These are phyloP conservation scores for Scedosporium minutisporum DNA, from an alignment of 2,329 filamentous ascomycete genomes.

Conservation along the genomic window DNA sequence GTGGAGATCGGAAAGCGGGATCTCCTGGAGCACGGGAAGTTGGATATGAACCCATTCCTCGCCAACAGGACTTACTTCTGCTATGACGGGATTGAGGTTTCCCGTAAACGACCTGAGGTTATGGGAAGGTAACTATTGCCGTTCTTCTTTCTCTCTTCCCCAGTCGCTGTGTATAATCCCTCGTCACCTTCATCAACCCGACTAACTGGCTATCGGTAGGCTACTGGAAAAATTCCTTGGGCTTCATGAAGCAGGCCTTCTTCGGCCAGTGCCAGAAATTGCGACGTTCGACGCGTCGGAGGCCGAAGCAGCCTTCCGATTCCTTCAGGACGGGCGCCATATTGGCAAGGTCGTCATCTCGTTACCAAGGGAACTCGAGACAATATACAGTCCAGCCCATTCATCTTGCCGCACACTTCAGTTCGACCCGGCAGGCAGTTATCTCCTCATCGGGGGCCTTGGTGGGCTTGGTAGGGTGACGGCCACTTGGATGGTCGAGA, in stretches of 20 bases:
- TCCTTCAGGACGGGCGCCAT: slow-evolving; percentile 14
- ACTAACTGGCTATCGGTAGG: neutral
- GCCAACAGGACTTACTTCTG: slow-evolving; percentile 29
- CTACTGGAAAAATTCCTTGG: neutral
- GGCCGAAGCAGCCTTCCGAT: slow-evolving; percentile 1
- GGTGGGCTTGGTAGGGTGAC: slow-evolving; percentile 21
- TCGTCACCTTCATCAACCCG: no score
- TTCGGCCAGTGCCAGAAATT: slow-evolving; percentile 14
- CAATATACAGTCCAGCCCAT: neutral
- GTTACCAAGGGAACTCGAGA: slow-evolving; percentile 10
- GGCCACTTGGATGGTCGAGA: slow-evolving; percentile 19
- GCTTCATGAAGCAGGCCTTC: neutral
- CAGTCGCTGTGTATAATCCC: no score
- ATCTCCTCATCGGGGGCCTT: slow-evolving; percentile 22
- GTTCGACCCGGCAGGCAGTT: slow-evolving; percentile 14
- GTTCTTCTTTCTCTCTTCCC: neutral
- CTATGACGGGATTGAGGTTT: slow-evolving; percentile 15
- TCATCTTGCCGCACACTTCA: neutral
- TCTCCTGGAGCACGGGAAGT: slow-evolving; percentile 22
- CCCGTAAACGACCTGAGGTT: neutral
- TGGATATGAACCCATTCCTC: slow-evolving; percentile 36
- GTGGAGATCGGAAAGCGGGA: slow-evolving; percentile 34
- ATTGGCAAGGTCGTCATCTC: slow-evolving; percentile 32
- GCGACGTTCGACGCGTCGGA: slow-evolving; percentile 15
- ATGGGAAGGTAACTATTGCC: neutral